Conservation (phyloP, 2,329 filamentous ascomycete species). For the Aspergillus sp. region DNA sequence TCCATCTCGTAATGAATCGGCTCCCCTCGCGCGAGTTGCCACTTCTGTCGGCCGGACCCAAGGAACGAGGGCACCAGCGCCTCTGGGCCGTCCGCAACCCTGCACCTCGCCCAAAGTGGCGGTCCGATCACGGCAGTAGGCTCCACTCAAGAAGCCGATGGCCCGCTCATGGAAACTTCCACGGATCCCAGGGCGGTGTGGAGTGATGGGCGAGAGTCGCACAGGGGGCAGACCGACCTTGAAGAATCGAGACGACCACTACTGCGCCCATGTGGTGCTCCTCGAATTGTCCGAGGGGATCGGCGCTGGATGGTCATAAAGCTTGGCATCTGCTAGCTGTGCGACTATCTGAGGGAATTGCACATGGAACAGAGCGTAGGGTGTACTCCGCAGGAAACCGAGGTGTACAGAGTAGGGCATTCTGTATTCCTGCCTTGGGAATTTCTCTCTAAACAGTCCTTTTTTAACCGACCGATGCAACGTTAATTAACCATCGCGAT, state of each 20-base stretch:
- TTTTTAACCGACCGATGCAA: too few species aligned
- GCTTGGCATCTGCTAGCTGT: constrained; percentile 14
- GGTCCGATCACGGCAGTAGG: constrained; percentile 22
- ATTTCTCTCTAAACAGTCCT: not conserved
- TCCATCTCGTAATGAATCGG: not conserved
- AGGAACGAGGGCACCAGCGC: not conserved
- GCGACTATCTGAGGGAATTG: not conserved
- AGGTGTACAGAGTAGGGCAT: not conserved
- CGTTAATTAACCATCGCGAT: too few species aligned
- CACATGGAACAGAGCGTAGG: not conserved
- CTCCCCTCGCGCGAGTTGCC: constrained; percentile 12
- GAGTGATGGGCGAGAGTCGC: not conserved
- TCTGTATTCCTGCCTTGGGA: too few species aligned
- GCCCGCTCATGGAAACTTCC: constrained; percentile 27
- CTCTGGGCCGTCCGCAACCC: constrained; percentile 4
- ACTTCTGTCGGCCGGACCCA: constrained; percentile 6
- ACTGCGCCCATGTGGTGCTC: constrained; percentile 1
- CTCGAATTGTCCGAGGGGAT: not conserved
- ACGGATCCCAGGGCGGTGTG: constrained; percentile 17
- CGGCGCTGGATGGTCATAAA: constrained; percentile 13
- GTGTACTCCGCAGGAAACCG: not conserved
- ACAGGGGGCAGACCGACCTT: not conserved
- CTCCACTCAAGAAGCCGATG: constrained; percentile 21
- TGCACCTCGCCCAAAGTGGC: constrained; percentile 26
- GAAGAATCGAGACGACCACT: constrained; percentile 4